These are phyloP conservation scores for Malus fusca DNA, from an alignment of 306 rosid genomes.

Conservation along the genomic window DNA sequence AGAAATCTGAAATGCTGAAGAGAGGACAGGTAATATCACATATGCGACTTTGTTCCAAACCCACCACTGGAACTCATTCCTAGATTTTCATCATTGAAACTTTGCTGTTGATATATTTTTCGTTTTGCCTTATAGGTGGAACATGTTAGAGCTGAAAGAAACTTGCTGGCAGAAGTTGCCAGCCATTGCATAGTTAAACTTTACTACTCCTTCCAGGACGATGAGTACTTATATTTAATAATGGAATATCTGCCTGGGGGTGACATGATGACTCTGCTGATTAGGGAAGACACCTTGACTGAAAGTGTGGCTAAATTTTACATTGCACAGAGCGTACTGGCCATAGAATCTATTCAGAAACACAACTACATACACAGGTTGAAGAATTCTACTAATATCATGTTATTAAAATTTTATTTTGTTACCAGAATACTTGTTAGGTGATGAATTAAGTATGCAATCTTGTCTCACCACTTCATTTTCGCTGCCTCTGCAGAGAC, in stretches of 20 bases:
- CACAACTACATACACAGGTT: slow-evolving; percentile 98
- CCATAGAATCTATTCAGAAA: slow-evolving; percentile 94
- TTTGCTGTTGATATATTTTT: neutral
- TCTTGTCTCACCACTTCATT: slow-evolving; percentile 13
- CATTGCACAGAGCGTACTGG: slow-evolving; percentile 94
- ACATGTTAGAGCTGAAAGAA: slow-evolving; percentile 98
- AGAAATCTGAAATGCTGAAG: slow-evolving; percentile 96
- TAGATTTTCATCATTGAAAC: neutral
- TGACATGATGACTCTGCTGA: slow-evolving; percentile 92
- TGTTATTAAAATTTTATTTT: slow-evolving; percentile 8
- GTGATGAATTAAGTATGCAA: slow-evolving; percentile 8
- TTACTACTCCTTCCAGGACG: slow-evolving; percentile 95
- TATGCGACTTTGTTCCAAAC: slow-evolving; percentile 7
- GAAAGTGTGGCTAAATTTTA: slow-evolving; percentile 84
- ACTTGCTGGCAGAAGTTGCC: slow-evolving; percentile 96
- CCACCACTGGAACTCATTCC: neutral
- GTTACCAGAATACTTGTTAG: slow-evolving; percentile 3
- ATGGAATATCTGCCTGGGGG: slow-evolving; percentile 99
- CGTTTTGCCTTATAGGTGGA: slow-evolving; percentile 58
- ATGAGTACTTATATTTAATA: slow-evolving; percentile 80
- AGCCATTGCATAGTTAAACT: slow-evolving; percentile 97
- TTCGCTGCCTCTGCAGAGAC: slow-evolving; percentile 54
- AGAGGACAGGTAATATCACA: slow-evolving; percentile 81
- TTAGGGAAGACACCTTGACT: slow-evolving; percentile 89
- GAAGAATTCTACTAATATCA: slow-evolving; percentile 5